Evolutionary conservation across 108 stramenopile genomes (phyloP), one percentile per base, ranked within the genome.

Genomic region (Bacterosira constricta): DNA sequence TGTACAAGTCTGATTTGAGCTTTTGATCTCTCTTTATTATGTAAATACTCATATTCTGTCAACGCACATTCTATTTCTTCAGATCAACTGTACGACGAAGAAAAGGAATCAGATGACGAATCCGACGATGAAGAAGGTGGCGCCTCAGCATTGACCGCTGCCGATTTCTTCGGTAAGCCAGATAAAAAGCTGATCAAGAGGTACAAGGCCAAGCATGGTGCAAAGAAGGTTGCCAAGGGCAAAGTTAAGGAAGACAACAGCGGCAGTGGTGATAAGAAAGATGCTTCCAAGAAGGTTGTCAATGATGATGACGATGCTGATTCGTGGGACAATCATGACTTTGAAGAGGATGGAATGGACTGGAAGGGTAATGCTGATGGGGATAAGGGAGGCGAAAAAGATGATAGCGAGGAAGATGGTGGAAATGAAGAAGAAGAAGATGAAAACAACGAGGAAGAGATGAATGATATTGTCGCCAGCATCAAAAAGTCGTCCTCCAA

Each of bases 281-380:
- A 10, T 11, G 52, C 60, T 53, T 30, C 41, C 36, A 69, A 67
- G 77, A 46, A 20, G 21, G 70, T 73, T 13, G 42, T 23, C 39
- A 71, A 51, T 29, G 49, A 61, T n/a, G 75, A 81, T 42, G 84
- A 76, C 30, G 92, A 93, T 29, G 86, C 79, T 42, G 93, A 90
- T 59, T 88, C 92, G 20, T 91, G 94, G 87, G 88, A 93, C 42
- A 78, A 85, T 34, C 88, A 94, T 62, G 86, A 90, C 62, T 94
- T 92, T 82, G 83, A 74, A 45, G 75, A 92, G 44, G 84, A 83
- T 41, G 83, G 73, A 37, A 32, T 61, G 58, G 81, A 61, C 46
- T 59, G 71, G 64, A 72, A 71, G 56, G 32, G 60, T 0, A 59
- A 80, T 34, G 83, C 80, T 46, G 83, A 69, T 15, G 69, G 42